Evolutionary conservation across 2,329 filamentous ascomycete species (phyloP).

Genomic region (Aureobasidium musti): DNA sequence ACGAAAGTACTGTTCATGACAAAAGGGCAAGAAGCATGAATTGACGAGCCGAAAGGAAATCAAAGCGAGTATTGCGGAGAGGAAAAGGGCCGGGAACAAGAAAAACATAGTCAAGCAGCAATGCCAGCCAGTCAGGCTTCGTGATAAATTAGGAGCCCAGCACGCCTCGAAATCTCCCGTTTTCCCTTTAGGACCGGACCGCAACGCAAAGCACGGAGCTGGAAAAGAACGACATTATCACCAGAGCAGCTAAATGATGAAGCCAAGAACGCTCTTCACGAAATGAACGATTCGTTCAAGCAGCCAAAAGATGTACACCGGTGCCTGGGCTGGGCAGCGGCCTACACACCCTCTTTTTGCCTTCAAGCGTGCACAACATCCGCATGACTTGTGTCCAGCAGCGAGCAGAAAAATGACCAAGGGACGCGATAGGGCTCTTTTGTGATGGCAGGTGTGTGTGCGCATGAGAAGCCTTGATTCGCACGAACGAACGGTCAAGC

Average conservation of each 20-base stretch:
- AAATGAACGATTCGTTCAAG: not conserved
- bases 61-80: not conserved
- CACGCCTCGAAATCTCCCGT: conserved; percentile 18
- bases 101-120: not conserved
- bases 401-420: conserved; percentile 23
- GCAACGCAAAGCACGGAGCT: not conserved
- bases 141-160: conserved; percentile 9
- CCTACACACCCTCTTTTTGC: conserved; percentile 21
- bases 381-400: conserved; percentile 9
- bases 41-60: not conserved
- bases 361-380: not conserved
- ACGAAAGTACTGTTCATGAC: conserved; percentile 1
- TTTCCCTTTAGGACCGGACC: conserved; percentile 6
- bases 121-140: conserved; percentile 2
- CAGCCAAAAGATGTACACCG: not conserved
- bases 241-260: not conserved
- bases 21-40: conserved; percentile 13
- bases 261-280: not conserved
- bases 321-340: conserved; percentile 25
- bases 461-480: not conserved
- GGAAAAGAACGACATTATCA: not conserved
- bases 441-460: conserved; percentile 1
- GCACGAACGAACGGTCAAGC: not conserved
- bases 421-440: not conserved
- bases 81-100: not conserved